Evolutionary conservation across 768 basidiomycete genomes (phyloP), one percentile per base, ranked within the genome.

Genomic region (Tylopilus vinaceipallidus): DNA sequence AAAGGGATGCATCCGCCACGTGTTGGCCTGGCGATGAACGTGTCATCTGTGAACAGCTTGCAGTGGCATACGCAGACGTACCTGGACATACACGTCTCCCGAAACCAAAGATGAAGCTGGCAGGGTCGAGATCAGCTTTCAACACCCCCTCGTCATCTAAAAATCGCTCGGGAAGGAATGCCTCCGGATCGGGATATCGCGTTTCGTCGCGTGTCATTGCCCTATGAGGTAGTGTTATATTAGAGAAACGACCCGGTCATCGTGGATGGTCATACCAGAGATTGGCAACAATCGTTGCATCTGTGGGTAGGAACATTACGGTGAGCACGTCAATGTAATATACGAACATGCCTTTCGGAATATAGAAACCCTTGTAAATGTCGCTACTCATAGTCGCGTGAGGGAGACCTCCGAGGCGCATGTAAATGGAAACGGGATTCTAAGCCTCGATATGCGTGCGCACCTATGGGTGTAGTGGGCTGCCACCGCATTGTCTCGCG

Each of bases 311-410:
- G 7, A 24, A 39, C 20, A 23, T 39, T 39, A 14, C 38, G 13
- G 16, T 13, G 0, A 19, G 2, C 20, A 23, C 0, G 22, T 13
- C 20, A 7, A 24, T 12, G 22, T 22, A 39, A 20, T 13, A 9
- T 20, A 4, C 3, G 14, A 9, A 20, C 35, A 27, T 45, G 33
- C 80, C 81, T 50, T 71, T 70, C 5, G 81, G 81, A 36, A 83
- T 82, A 11, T 76, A 60, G 47, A 76, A 77, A 13, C 72, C 70
- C 27, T 67, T 58, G 55, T 75, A 75, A 6, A 67, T 48, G 32
- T 75, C 74, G 49, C 72, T 71, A 35, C 63, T 52, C 0, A 69
- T 72, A 2, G 58, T 24, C 6, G 50, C 37, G 47, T 69, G 69
- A 6, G 65, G 60, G 27, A 66, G 17, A 9, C 45, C 47, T 46